Evolutionary conservation across 140 eudicot genomes (phyloP).

Genomic region (Anethum foeniculum): DNA sequence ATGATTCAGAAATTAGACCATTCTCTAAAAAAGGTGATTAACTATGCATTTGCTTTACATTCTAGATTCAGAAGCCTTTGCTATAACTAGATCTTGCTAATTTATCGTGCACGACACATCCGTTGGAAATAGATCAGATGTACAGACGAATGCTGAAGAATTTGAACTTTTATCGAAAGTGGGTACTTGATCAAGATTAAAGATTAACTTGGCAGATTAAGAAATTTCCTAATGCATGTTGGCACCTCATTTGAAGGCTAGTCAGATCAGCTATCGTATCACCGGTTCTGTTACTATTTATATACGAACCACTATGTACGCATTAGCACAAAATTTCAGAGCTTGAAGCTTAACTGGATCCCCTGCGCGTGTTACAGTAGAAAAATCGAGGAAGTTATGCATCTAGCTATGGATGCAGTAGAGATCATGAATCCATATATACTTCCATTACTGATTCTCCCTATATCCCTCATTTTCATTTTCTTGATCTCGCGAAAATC

Average conservation of each 20-base stretch:
- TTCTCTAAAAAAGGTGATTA: not conserved
- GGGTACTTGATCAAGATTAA: too few relatives aligned
- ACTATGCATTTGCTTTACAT: not conserved
- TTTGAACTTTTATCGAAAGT: too few relatives aligned
- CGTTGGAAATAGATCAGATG: too few relatives aligned
- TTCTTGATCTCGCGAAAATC: not conserved
- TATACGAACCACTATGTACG: too few relatives aligned
- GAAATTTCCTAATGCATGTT: not conserved
- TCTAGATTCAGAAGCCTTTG: not conserved
- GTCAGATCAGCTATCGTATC: too few relatives aligned
- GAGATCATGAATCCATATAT: not conserved
- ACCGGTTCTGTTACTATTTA: too few relatives aligned
- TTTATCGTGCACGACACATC: not conserved
- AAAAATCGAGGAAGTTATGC: too few relatives aligned
- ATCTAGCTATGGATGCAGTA: not conserved
- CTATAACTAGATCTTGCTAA: not conserved
- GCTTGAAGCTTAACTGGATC: not conserved
- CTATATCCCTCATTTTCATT: not conserved
- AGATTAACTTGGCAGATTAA: too few relatives aligned
- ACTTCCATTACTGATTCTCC: not conserved
- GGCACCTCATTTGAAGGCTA: too few relatives aligned
- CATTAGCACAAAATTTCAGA: too few relatives aligned
- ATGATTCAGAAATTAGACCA: not conserved
- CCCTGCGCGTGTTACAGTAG: not conserved
- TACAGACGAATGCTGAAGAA: too few relatives aligned